Evolutionary conservation across 768 basidiomycete species (phyloP).

Genomic region (Suillus lakei): DNA sequence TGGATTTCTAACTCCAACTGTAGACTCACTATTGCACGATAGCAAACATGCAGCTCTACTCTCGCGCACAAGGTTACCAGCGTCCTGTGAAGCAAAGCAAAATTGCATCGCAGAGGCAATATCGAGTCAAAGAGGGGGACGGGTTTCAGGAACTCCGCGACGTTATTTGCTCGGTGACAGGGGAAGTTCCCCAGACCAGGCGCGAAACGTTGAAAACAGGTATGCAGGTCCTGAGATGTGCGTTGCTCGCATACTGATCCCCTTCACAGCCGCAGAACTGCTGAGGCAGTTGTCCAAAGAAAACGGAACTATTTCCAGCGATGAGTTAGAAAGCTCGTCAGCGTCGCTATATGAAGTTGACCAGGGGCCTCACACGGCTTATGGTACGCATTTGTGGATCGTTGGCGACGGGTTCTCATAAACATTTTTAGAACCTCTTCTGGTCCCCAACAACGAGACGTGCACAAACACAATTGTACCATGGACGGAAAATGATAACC

Average conservation of each 20-base stretch:
- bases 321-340: neutral
- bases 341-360: neutral
- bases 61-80: neutral
- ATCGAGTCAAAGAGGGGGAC: too few relatives aligned
- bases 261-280: conserved; percentile 4
- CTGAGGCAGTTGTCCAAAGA: conserved; percentile 1
- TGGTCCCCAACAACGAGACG: neutral
- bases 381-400: neutral
- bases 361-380: neutral
- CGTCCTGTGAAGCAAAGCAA: conserved; percentile 2
- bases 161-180: too few relatives aligned
- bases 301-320: neutral
- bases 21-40: neutral
- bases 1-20: neutral
- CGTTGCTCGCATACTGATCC: neutral
- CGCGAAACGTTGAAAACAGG: conserved; percentile 32
- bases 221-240: neutral
- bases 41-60: neutral
- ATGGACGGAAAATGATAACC: neutral
- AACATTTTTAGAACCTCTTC: neutral
- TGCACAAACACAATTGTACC: neutral
- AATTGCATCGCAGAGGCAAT: too few relatives aligned
- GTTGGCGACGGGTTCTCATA: neutral
- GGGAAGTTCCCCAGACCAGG: too few relatives aligned
- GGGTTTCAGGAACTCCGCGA: too few relatives aligned